Evolutionary conservation across 331 rosid species (phyloP), one percentile per base, ranked within the genome.

Genomic region (Prunus yedoensis): DNA sequence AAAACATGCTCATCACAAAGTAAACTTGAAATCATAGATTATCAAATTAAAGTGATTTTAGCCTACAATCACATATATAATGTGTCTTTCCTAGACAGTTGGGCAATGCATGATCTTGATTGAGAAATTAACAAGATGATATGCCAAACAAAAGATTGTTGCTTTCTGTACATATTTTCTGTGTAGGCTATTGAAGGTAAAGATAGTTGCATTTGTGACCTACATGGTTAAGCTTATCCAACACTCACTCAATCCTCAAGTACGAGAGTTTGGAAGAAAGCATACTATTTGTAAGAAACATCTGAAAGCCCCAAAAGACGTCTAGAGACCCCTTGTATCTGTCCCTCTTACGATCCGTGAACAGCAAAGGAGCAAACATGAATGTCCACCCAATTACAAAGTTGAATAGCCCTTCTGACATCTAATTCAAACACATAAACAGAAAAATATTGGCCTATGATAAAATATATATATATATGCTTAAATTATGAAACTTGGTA

Each of bases 211-310:
- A 47, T 23, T 66, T 35, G 78, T 60, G 70, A 64, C 2, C 59
- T 66, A 72, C 77, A 69, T 14, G 67, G 38, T 50, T 25, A 72
- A 60, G 52, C 53, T 66, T 73, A 73, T 73, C 18, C 41, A 71
- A 65, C 56, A 65, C 17, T n/a, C 66, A 70, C 66, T 49, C 38
- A 68, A 69, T 17, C 45, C 27, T 65, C 32, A 15, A 66, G 27
- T 38, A 66, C 66, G 50, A 71, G 78, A 76, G 77, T 66, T 21
- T 10, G 23, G 14, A 66, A 58, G 66, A 80, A 63, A 79, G 64
- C 93, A 73, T 88, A 94, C 99, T 88, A 75, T 92, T 94, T 16
- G 97, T 94, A 61, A 92, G 96, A 91, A 94, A 92, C 97, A 92
- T 88, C 83, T 92, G 99, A 54, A 90, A 56, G 64, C 93, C 92